Conservation (phyloP, 2,329 filamentous ascomycete genomes). For the Fusarium falciforme region DNA sequence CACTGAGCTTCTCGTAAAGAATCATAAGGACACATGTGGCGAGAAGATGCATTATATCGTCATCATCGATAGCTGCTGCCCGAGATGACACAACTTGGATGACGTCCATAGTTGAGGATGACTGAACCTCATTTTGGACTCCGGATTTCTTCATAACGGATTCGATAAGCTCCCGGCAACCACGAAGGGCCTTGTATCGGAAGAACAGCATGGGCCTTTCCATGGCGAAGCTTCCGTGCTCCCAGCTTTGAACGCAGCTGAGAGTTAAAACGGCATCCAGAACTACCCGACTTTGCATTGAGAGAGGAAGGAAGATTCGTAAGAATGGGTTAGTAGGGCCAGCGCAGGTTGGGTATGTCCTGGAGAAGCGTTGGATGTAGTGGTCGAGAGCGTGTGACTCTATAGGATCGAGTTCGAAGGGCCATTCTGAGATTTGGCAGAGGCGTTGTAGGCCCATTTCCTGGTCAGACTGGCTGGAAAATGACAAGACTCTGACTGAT, state of each 20-base stretch:
- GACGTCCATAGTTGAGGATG: neutral
- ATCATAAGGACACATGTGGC: slow-evolving; percentile 27
- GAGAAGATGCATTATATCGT: slow-evolving; percentile 15
- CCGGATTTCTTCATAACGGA: neutral
- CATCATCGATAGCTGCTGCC: neutral
- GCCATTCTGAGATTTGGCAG: slow-evolving; percentile 18
- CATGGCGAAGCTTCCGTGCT: slow-evolving; percentile 25
- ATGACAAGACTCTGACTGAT: neutral
- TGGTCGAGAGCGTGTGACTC: slow-evolving; percentile 28
- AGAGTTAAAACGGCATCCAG: slow-evolving; percentile 26
- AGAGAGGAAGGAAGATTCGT: slow-evolving; percentile 23
- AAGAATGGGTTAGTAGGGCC: slow-evolving; percentile 32
- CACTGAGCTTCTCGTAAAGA: slow-evolving; percentile 31
- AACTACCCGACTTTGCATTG: slow-evolving; percentile 31
- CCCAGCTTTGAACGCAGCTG: slow-evolving; percentile 28
- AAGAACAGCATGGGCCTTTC: slow-evolving; percentile 18
- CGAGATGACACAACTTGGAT: neutral
- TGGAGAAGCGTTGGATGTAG: slow-evolving; percentile 34
- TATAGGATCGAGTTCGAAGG: slow-evolving; percentile 12
- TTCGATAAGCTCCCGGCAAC: slow-evolving; percentile 2
- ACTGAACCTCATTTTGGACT: neutral
- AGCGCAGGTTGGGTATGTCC: slow-evolving; percentile 28
- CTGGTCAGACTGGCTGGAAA: too few relatives aligned
- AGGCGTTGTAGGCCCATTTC: neutral
- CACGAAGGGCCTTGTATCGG: slow-evolving; percentile 26